These are phyloP conservation scores for Lachancea nothofagi DNA, from an alignment of 805 yeast species.

Conservation along the genomic window DNA sequence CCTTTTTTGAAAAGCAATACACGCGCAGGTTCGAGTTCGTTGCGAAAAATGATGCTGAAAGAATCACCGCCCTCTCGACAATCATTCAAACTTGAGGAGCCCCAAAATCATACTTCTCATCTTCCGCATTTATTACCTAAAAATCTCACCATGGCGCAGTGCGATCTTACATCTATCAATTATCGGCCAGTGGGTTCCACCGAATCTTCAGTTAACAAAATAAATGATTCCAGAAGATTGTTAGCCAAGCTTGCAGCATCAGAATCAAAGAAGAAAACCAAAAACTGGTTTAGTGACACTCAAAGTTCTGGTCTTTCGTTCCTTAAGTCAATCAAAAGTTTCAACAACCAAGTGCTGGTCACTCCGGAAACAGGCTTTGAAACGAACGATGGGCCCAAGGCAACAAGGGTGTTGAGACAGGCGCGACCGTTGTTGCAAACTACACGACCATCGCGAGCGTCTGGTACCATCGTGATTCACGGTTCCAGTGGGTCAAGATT, in stretches of 20 bases:
- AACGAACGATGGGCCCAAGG: background rate
- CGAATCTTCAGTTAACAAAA: background rate
- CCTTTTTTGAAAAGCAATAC: conserved; percentile 2
- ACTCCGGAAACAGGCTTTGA: conserved; percentile 11
- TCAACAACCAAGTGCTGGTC: conserved; percentile 9
- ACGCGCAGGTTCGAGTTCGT: background rate
- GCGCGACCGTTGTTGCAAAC: background rate
- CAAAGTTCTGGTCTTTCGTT: background rate
- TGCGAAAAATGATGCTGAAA: conserved; percentile 2
- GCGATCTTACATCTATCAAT: conserved; percentile 4
- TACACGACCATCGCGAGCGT: background rate
- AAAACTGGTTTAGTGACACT: conserved; percentile 3
- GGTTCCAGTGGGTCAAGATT: conserved; percentile 13
- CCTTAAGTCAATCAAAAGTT: conserved; percentile 4
- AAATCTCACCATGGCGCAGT: conserved; percentile 1
- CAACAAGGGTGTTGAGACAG: conserved; percentile 4
- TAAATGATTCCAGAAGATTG: conserved; percentile 6
- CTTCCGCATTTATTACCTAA: background rate
- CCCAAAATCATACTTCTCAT: background rate
- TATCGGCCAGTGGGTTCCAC: background rate
- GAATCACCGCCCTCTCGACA: conserved; percentile 4
- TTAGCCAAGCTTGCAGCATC: conserved; percentile 4
- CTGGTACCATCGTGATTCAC: conserved; percentile 7
- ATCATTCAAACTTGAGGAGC: background rate
- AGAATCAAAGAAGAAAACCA: conserved; percentile 1